Evolutionary conservation across 345 rosid species (phyloP), one percentile per base, ranked within the genome.

Genomic region (Jatropha curcas): DNA sequence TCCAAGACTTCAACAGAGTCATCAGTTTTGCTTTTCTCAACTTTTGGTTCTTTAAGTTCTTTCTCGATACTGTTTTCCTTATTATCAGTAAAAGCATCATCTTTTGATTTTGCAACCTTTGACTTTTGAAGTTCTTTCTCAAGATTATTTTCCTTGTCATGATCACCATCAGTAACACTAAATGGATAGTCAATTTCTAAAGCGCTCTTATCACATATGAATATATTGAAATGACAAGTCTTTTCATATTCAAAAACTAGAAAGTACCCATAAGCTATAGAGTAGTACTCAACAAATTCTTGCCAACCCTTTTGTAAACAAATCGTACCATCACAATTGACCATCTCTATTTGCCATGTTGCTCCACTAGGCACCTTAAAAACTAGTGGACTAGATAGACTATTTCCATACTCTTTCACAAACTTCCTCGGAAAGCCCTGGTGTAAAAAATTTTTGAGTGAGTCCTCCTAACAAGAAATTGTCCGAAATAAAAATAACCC

Each of bases 251-350:
- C 19, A 31, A 71, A 71, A 33, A 60, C 46, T 28, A 71, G 16
- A 0, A 71, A 30, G n/a, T 46, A 41, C 22, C 67, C 75, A 8
- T 25, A n/a, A 8, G 27, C 45, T 11, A 71, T 10, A 4, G 75
- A 60, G 31, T 71, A 31, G 24, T 14, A 46, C 6, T 60, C 33
- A 3, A 35, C 58, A 30, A 71, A 71, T 31, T 71, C 75, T 45
- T 34, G 66, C 68, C 75, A 71, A 45, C 75, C 68, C 20, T 71
- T 62, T 4, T 31, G 4, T 1, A 71, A 46, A 59, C 75, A 60
- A 19, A 45, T 25, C 2, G n/a, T 41, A 12, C 11, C 68, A 11
- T n/a, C 27, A 31, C 46, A 3, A n/a, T n/a, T 60, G 5, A n/a
- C 0, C 19, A 60, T n/a, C 25, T 50, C 67, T 5, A 71, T 45